Evolutionary conservation across 352 stramenopile genomes (phyloP), one percentile per base, ranked within the genome.

Genomic region (Globisporangium orthogonon): DNA sequence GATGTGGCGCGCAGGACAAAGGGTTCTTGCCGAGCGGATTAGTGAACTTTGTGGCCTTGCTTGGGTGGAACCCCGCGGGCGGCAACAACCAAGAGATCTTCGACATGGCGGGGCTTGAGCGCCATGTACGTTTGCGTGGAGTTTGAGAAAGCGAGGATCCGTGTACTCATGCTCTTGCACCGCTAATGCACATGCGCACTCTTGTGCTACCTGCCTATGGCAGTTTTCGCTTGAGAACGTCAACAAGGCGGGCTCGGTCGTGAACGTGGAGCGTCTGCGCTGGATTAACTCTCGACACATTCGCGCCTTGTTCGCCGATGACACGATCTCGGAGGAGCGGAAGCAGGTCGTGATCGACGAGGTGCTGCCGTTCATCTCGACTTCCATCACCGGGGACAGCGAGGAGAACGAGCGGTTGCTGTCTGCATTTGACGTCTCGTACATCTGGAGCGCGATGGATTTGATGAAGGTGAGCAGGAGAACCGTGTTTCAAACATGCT

Each of bases 31-130:
- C 96, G 13, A 94, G 92, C 64, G 95, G 95, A 0, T 93, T 99
- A 60, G 95, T 98, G 48, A 99, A 99, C 61, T 99, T 99, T 61
- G 83, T 99, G 9, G 92, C 96, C 14, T 72, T 99, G n/a, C 85
- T 99, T 17, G 96, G 96, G 15, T 99, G 96, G 96, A 98, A 98
- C 67, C 83, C 86, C 10, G 82, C 83, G 10, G 86, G 94, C 52
- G 96, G 95, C 23, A 98, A 97, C 50, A 97, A 98, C 50, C 92
- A 98, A 66, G 96, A 99, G 63, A 98, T 99, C 60, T 99, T 98
- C 60, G 82, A 82, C 6, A 77, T 97, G 59, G 78, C 97, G 31
- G 95, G 98, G 57, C 76, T 99, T 14, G 62, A 83, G 47, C 55
- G 82, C 28, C 69, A 84, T 17, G 79, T 89, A 73, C 28, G 45